These are phyloP conservation scores for Metschnikowia reukaufii DNA, from an alignment of 805 yeast species.

Conservation along the genomic window DNA sequence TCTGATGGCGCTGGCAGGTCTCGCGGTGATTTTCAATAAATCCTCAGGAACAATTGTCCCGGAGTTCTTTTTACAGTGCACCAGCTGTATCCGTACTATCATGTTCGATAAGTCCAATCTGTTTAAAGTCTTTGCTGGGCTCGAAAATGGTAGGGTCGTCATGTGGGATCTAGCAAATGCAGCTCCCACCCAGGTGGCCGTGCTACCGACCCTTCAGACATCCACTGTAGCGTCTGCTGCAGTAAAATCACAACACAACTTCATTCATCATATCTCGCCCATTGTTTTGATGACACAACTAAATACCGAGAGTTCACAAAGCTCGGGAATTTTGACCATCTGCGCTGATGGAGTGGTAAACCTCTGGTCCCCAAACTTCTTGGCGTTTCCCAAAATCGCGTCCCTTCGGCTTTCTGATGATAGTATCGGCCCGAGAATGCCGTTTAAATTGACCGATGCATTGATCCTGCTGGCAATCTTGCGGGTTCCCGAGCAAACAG, in stretches of 20 bases:
- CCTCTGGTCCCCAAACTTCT: slow-evolving; percentile 22
- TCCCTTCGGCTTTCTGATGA: slow-evolving; percentile 12
- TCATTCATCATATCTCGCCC: slow-evolving; percentile 17
- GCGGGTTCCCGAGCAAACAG: slow-evolving; percentile 3
- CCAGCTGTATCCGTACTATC: slow-evolving; percentile 39
- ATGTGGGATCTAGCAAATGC: slow-evolving; percentile 45
- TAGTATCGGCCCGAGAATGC: not conserved
- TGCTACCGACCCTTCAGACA: slow-evolving; percentile 22
- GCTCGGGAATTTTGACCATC: slow-evolving; percentile 15
- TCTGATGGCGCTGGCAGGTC: slow-evolving; percentile 22
- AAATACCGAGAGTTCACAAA: slow-evolving; percentile 7
- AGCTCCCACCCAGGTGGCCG: slow-evolving; percentile 17
- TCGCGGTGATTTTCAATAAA: slow-evolving; percentile 37
- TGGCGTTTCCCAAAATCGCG: slow-evolving; percentile 21
- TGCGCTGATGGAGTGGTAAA: slow-evolving; percentile 21
- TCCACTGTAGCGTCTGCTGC: slow-evolving; percentile 13
- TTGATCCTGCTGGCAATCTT: slow-evolving; percentile 3
- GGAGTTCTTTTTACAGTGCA: slow-evolving; percentile 42
- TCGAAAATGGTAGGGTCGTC: slow-evolving; percentile 50
- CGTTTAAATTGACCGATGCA: slow-evolving; percentile 4
- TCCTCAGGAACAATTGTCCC: slow-evolving; percentile 21
- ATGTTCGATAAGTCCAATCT: slow-evolving; percentile 42
- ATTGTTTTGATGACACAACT: slow-evolving; percentile 16
- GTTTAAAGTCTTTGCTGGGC: slow-evolving; percentile 47
- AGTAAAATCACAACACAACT: slow-evolving; percentile 2